Evolutionary conservation across 2,329 filamentous ascomycete species (phyloP).

Genomic region (Akanthomyces muscarius): DNA sequence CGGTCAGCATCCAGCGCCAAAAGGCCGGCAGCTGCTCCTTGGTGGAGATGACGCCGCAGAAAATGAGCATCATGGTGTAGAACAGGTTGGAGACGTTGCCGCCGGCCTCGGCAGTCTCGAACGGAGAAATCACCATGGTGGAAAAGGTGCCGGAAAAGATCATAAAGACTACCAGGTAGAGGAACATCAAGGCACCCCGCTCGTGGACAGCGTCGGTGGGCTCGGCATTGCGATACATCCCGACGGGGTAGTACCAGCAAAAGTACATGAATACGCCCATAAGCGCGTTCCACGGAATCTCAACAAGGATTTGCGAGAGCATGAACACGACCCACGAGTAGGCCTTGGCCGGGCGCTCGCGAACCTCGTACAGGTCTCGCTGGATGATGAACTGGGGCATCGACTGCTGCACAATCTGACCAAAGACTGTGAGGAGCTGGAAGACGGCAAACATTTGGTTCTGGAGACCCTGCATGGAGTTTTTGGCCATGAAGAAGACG

Average conservation of each 20-base stretch:
- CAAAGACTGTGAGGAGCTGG: constrained; percentile 77
- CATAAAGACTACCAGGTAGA: constrained; percentile 71
- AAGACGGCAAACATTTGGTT: constrained; percentile 86
- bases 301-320: constrained; percentile 75
- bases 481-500: constrained; percentile 68
- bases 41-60: constrained; percentile 68
- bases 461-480: constrained; percentile 72
- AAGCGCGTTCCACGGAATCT: constrained; percentile 78
- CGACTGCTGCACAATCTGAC: constrained; percentile 71
- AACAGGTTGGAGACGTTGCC: constrained; percentile 71
- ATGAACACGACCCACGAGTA: constrained; percentile 86
- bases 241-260: constrained; percentile 82
- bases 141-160: constrained; percentile 79
- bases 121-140: constrained; percentile 69
- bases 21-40: constrained; percentile 63
- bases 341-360: constrained; percentile 76
- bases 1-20: constrained; percentile 69
- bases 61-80: constrained; percentile 69
- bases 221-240: constrained; percentile 66
- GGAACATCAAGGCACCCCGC: constrained; percentile 74
- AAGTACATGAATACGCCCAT: constrained; percentile 72
- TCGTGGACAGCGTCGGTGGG: constrained; percentile 57
- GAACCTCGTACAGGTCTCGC: constrained; percentile 76
- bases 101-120: constrained; percentile 70
- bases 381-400: constrained; percentile 86